Evolutionary conservation across 139 green algal genomes (phyloP), one percentile per base, ranked within the genome.

Genomic region (Chlamydomonas schloesseri): DNA sequence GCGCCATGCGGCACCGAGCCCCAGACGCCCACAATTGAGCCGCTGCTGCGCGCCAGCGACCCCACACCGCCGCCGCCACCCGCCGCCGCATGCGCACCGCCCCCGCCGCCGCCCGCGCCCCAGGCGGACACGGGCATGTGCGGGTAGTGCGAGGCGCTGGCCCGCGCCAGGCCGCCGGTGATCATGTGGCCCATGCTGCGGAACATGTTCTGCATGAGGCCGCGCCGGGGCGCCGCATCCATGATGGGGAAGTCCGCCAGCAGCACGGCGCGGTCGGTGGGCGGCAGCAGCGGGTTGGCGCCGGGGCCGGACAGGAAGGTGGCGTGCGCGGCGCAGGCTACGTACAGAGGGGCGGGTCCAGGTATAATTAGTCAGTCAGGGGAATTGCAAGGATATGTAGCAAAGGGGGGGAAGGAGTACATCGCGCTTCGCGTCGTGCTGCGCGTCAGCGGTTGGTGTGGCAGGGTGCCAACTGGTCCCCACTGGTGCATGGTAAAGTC

Each of bases 221-320:
- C 50, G 20, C 68, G 47, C 50, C 37, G 80, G 0, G 80, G 80
- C 31, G 80, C 80, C 18, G 80, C 31, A 50, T 86, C 80, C 80
- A 86, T 77, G 80, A 86, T 13, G 50, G 80, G 80, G 67, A 86
- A 86, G 47, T 86, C 80, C 14, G 80, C 80, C 24, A 31, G 24
- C 67, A 86, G 80, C 37, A 47, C 80, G 50, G 50, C 14, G 50
- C 67, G 80, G 80, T 86, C 80, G 26, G 68, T n/a, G 31, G 67
- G 68, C 8, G 80, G 80, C 50, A 86, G 67, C 69, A 86, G 80
- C 53, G 80, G 60, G 68, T 71, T 77, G 47, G 47, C 47, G 47
- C 67, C 80, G 20, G 67, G 50, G 34, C 68, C 80, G 50, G 33
- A 58, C 14, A 86, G 47, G 31, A 23, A 77, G 50, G 67, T 31